Evolutionary conservation across 345 rosid species (phyloP).

Genomic region (Bruguiera parviflora): DNA sequence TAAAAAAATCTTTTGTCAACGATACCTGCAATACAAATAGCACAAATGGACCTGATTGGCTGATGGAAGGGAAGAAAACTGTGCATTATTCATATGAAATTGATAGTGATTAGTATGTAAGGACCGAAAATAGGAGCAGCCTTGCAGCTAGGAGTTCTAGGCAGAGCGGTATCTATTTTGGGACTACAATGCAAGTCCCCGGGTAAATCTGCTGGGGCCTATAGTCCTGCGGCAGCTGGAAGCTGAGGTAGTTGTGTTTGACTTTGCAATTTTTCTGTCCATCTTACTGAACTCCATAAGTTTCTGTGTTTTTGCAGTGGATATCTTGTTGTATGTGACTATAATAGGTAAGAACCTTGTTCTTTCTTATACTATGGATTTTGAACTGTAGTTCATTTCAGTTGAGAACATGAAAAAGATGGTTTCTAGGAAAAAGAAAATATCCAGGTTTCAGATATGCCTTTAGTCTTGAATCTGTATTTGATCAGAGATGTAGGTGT

Average conservation of each 20-base stretch:
- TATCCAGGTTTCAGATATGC: too few species aligned
- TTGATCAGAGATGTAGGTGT: not conserved
- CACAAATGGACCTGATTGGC: too few species aligned
- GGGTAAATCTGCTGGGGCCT: not conserved
- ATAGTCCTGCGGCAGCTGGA: not conserved
- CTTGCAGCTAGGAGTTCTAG: not conserved
- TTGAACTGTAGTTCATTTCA: not conserved
- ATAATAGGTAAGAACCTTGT: constrained; percentile 11
- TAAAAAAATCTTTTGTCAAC: too few species aligned
- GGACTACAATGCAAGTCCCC: not conserved
- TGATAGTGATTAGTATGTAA: not conserved
- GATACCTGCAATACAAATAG: too few species aligned
- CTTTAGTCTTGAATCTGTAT: not conserved
- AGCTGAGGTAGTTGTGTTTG: not conserved
- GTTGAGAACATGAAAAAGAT: not conserved
- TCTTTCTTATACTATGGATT: not conserved
- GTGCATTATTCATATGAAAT: too few species aligned
- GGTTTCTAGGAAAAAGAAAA: not conserved
- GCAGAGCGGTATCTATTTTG: not conserved
- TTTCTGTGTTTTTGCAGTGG: constrained; percentile 3
- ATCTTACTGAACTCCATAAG: not conserved
- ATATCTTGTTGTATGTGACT: not conserved
- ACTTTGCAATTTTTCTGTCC: not conserved
- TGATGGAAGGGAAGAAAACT: too few species aligned
- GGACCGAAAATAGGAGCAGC: not conserved